Conservation (phyloP, 1,284 basidiomycete genomes). For the Cystobasidiaceae sp. region DNA sequence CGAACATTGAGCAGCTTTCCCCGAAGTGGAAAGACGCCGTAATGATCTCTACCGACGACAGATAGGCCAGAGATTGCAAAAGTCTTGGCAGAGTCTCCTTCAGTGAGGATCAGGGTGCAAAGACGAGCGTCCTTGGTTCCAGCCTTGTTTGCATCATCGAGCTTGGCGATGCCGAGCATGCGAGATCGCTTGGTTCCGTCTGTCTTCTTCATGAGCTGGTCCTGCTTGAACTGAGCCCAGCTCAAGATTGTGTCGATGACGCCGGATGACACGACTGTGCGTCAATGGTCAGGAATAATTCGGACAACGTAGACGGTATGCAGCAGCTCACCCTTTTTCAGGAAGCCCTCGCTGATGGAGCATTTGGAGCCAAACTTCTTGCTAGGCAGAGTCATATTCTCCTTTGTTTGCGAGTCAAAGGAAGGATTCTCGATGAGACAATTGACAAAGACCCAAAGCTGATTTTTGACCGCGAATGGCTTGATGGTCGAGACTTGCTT, state of each 20-base stretch:
- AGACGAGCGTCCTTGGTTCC: slow-evolving; percentile 73
- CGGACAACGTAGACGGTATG: background rate
- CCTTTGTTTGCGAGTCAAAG: slow-evolving; percentile 99
- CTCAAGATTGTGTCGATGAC: slow-evolving; percentile 90
- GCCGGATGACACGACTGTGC: slow-evolving; percentile 74
- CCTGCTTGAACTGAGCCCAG: slow-evolving; percentile 96
- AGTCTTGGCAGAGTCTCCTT: slow-evolving; percentile 98
- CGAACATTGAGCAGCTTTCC: slow-evolving; percentile 97
- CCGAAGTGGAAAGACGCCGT: slow-evolving; percentile 94
- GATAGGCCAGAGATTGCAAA: slow-evolving; percentile 89
- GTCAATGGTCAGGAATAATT: background rate
- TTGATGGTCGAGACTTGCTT: slow-evolving; percentile 83
- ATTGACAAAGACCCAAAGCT: slow-evolving; percentile 99
- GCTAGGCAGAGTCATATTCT: slow-evolving; percentile 80
- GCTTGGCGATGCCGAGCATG: slow-evolving; percentile 84
- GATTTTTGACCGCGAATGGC: slow-evolving; percentile 87
- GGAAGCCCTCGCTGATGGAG: slow-evolving; percentile 84
- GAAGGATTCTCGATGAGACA: slow-evolving; percentile 95
- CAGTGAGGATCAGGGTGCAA: slow-evolving; percentile 95
- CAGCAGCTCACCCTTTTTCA: slow-evolving; percentile 74
- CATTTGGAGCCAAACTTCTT: slow-evolving; percentile 86
- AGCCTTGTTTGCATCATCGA: slow-evolving; percentile 97
- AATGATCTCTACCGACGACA: slow-evolving; percentile 93
- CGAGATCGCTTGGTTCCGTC: slow-evolving; percentile 86
- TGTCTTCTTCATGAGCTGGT: slow-evolving; percentile 91